Percentiles rank a stretch among this genome's conserved stretches.
Conservation (phyloP, 1,139 yeast genomes). For the Zygoascus sp. region DNA sequence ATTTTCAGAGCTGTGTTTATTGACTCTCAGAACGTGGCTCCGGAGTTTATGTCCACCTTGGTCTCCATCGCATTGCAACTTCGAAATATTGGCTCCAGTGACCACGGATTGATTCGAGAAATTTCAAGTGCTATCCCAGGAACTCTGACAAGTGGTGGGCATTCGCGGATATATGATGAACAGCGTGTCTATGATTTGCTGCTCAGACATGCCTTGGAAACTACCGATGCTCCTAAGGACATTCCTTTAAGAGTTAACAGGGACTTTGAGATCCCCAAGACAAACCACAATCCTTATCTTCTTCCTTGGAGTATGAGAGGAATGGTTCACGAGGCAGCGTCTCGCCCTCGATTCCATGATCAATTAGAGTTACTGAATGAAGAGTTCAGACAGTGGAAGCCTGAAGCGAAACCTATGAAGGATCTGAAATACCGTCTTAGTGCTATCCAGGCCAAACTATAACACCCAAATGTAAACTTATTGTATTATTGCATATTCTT, state of each 20-base stretch:
- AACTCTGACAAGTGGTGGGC: conserved; percentile 91
- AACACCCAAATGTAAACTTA: neutral
- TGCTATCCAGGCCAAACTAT: conserved; percentile 44
- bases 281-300: conserved; percentile 70
- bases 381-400: conserved; percentile 80
- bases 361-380: conserved; percentile 59
- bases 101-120: conserved; percentile 57
- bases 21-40: conserved; percentile 58
- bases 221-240: conserved; percentile 50
- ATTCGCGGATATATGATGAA: conserved; percentile 83
- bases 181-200: conserved; percentile 81
- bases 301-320: conserved; percentile 94
- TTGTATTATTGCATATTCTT: neutral
- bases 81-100: conserved; percentile 36
- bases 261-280: conserved; percentile 35
- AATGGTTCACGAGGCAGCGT: conserved; percentile 50
- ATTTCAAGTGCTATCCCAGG: conserved; percentile 82
- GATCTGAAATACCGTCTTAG: conserved; percentile 80
- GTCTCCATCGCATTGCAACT: conserved; percentile 43
- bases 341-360: conserved; percentile 38
- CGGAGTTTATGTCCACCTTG: conserved; percentile 49
- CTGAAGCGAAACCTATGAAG: conserved; percentile 72
- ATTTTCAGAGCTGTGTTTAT: conserved; percentile 84
- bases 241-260: conserved; percentile 27
- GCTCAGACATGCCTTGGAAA: conserved; percentile 66